Percentiles rank a stretch among this genome's conserved stretches.
phyloP scores from a whole-genome alignment of 345 rosid genomes.

The Raphanus sativus region DNA sequence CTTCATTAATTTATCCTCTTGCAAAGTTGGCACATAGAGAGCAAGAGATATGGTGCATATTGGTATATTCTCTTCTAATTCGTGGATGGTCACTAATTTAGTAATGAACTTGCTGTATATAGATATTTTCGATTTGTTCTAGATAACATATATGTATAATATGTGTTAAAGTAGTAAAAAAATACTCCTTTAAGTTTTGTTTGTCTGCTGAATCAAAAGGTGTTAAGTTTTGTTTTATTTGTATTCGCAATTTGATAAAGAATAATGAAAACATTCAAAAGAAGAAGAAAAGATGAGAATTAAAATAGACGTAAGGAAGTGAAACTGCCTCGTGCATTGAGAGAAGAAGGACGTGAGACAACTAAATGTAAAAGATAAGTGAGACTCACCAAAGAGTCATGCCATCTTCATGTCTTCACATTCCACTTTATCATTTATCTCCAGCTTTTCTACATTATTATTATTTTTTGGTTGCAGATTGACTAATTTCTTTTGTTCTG shows the following conservation, averaged over 20 bases:
- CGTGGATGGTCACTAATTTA: conserved; percentile 18
- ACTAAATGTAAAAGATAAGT: conserved; percentile 19
- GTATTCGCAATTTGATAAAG: neutral
- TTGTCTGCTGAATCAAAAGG: neutral
- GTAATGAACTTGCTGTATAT: conserved; percentile 11
- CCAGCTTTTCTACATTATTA: neutral
- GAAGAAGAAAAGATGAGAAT: neutral
- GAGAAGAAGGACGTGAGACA: conserved; percentile 33
- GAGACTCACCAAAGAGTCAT: conserved; percentile 29
- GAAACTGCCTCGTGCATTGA: conserved; percentile 44
- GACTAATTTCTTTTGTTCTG: neutral
- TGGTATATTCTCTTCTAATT: conserved; percentile 16
- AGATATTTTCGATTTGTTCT: neutral
- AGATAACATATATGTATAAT: neutral
- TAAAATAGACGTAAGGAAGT: conserved; percentile 24
- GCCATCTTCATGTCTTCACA: conserved; percentile 35
- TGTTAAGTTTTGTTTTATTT: neutral
- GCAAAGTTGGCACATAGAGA: conserved; percentile 28
- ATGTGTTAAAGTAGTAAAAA: conserved; percentile 1
- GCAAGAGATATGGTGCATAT: neutral
- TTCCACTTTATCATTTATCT: conserved; percentile 22
- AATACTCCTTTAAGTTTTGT: neutral
- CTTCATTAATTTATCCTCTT: conserved; percentile 9
- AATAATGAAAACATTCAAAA: neutral
- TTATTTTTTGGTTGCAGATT: neutral